Evolutionary conservation across 768 basidiomycete genomes (phyloP).

Genomic region (Candolleomyces aberdarensis): DNA sequence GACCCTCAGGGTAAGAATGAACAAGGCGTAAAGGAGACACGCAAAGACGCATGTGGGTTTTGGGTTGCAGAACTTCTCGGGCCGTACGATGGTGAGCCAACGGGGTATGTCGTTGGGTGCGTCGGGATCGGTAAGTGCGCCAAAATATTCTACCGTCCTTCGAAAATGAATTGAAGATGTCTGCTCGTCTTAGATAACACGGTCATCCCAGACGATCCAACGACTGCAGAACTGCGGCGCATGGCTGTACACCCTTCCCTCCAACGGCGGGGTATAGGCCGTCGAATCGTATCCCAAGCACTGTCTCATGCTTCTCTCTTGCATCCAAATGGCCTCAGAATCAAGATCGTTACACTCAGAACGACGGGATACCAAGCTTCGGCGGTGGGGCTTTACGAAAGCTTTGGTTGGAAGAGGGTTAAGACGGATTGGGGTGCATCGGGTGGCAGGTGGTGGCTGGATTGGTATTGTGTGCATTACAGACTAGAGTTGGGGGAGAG

Average conservation of each 20-base stretch:
- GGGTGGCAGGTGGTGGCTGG: no score
- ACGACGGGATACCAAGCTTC: conserved; percentile 13
- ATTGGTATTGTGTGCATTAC: no score
- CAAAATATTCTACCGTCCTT: background rate
- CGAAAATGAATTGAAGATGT: background rate
- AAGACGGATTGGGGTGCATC: no score
- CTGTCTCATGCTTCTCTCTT: conserved; percentile 7
- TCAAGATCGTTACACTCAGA: conserved; percentile 10
- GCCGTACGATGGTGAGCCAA: background rate
- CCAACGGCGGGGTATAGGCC: conserved; percentile 13
- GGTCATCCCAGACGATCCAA: background rate
- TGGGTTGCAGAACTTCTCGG: background rate
- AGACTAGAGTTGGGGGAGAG: no score
- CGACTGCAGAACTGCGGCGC: conserved; percentile 13
- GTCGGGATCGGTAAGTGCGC: background rate
- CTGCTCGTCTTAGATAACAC: background rate
- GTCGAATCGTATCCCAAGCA: conserved; percentile 7
- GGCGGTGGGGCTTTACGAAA: conserved; percentile 14
- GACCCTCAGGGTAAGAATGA: no score
- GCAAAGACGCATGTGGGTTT: background rate
- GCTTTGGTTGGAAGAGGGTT: conserved; percentile 16
- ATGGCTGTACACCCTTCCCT: conserved; percentile 14
- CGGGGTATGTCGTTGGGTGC: background rate
- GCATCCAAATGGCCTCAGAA: background rate
- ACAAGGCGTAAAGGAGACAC: no score